Conservation (phyloP, 2,329 filamentous ascomycete species). For the Alternaria ethzedia region DNA sequence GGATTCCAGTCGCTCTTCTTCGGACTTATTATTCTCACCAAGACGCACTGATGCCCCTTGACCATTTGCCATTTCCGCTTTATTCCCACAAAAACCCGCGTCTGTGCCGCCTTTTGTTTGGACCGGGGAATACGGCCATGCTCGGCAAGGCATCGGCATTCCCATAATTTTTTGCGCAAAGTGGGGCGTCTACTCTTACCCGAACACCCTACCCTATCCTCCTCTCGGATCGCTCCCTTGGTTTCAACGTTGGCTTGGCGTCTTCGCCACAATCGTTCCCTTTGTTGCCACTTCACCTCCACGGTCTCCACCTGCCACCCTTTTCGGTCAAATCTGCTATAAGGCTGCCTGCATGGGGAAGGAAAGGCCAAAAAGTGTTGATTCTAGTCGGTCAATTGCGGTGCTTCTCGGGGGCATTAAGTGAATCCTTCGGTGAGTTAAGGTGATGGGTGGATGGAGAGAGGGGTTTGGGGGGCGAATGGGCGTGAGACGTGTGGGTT, state of each 20-base stretch:
- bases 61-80: neutral
- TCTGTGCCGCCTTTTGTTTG: neutral
- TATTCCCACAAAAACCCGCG: neutral
- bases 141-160: neutral
- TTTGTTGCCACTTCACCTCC: neutral
- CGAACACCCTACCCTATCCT: neutral
- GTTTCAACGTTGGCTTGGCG: neutral
- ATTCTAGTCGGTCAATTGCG: conserved; percentile 18
- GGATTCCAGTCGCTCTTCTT: conserved; percentile 12
- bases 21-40: conserved; percentile 8
- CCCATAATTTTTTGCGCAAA: neutral
- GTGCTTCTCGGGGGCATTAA: conserved; percentile 10
- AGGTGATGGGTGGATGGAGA: neutral
- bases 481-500: neutral
- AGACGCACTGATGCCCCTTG: neutral
- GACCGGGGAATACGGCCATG: neutral
- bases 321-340: neutral
- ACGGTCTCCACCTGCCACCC: neutral
- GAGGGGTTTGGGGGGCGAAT: neutral
- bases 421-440: conserved; percentile 8
- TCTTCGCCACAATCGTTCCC: neutral
- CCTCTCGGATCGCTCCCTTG: neutral
- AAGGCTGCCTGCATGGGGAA: conserved; percentile 6
- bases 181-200: neutral
- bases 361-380: conserved; percentile 8